Evolutionary conservation across 805 yeast genomes (phyloP), one percentile per base, ranked within the genome.

Genomic region (Dipodascus albidus): DNA sequence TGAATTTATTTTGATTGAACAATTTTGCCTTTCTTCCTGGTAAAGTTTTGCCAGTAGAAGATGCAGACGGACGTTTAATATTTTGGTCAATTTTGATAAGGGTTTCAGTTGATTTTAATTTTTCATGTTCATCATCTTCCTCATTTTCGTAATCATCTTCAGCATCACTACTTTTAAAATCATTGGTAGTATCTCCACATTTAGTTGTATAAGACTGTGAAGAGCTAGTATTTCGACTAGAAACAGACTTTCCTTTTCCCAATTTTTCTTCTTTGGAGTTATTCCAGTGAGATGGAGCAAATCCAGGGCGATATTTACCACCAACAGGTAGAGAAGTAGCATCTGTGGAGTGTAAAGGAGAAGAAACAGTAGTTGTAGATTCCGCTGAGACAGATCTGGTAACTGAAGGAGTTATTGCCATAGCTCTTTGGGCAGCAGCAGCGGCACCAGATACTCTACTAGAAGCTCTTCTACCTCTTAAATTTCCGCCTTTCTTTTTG

Each of bases 81-180:
- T 27, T 27, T 27, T 27, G n/a, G n/a, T n/a, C n/a, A n/a, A n/a
- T n/a, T n/a, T n/a, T n/a, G n/a, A n/a, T n/a, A n/a, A n/a, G n/a
- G n/a, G n/a, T n/a, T n/a, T n/a, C n/a, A n/a, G n/a, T n/a, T n/a
- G n/a, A n/a, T n/a, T n/a, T 27, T 6, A 11, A 27, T 27, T 6
- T 67, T 9, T 55, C 68, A 15, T 54, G 68, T 31, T 62, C 71
- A 9, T 62, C 70, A 3, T 58, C 65, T 8, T 59, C 68, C n/a
- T 61, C 69, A 31, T 61, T 68, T 9, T 59, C 64, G 15, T 58
- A 62, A 52, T 59, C 66, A 14, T 60, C 69, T 6, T 58, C 66
- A 11, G 64, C 69, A 3, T 60, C 65, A 38, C 15, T 9, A 15
- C 38, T 31, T 15, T 31, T 9, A 31, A 31, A 15, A 31, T 31